Evolutionary conservation across 1,284 basidiomycete genomes (phyloP).

Genomic region (Moesziomyces parantarcticus): DNA sequence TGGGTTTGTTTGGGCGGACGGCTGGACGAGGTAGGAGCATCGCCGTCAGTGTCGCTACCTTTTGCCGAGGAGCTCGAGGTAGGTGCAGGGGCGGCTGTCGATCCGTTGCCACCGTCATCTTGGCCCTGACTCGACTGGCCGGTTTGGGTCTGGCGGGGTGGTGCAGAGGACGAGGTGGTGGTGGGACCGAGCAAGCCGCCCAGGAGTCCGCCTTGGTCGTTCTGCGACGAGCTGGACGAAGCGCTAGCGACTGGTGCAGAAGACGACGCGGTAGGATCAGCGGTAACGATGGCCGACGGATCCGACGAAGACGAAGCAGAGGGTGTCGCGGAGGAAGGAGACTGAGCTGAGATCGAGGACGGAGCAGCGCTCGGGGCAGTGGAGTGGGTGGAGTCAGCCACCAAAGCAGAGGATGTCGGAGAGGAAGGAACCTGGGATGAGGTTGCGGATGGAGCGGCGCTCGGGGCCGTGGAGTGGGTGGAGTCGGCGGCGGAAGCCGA

Average conservation of each 20-base stretch:
- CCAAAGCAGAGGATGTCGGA: not conserved
- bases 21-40: conserved; percentile 15
- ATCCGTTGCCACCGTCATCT: not conserved
- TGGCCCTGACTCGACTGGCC: too few species aligned
- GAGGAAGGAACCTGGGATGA: not conserved
- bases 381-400: not conserved
- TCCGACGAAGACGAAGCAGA: not conserved
- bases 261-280: too few species aligned
- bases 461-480: not conserved
- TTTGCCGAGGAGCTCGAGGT: conserved; percentile 4
- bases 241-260: too few species aligned
- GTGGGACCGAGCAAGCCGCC: conserved; percentile 1
- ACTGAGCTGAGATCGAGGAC: not conserved
- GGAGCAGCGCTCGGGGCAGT: not conserved
- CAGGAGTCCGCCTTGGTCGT: conserved; percentile 8
- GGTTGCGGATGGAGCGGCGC: not conserved
- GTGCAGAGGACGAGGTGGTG: conserved; percentile 9
- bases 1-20: conserved; percentile 11
- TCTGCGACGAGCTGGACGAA: not conserved
- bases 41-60: not conserved
- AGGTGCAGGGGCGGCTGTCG: not conserved
- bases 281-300: too few species aligned
- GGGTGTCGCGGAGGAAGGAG: not conserved
- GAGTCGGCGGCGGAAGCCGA: not conserved
- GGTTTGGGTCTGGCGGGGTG: conserved; percentile 5